Base-by-base conservation (phyloP, 1,284 basidiomycete genomes). In the Blastosporella zonata region DNA sequence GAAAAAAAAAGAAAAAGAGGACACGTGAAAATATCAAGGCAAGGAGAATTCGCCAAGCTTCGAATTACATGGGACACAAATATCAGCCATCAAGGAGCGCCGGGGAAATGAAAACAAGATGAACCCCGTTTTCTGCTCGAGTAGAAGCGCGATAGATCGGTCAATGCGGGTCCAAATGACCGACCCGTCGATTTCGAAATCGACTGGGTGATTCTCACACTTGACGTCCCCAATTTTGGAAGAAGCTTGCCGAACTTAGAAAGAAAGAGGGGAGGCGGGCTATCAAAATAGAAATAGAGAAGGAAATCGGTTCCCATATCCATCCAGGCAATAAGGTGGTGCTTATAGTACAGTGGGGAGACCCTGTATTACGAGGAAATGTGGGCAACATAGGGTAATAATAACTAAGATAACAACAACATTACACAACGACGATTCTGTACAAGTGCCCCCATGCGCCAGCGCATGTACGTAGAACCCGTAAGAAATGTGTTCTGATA, bases 401-500 rank as follows among this genome's bases (percentile, higher is more conserved):
- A 38, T 53, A 49, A 52, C 36, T 46, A 48, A 20, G 51, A 53
- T 42, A 43, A 36, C 47, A 50, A 50, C 25, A 28, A 8, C 15
- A 17, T 6, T 17, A 31, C 13, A 12, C 13, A 18, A 13, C 33
- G 33, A 18, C 33, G 17, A 17, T 6, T 34, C 27, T 27, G 8
- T 33, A 55, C 39, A 36, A 33, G 46, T 61, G 56, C 60, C 59
- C 59, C 60, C 60, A 63, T 60, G 59, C 42, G 47, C 47, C 42
- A 23, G 47, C 47, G 42, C 35, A 27, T 21, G 33, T 18, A 17
- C 6, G 6, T 3, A 27, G 6, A 5, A 27, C 13, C 28, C 17
- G 27, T 33, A 31, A 12, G 35, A 28, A 13, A n/a, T 23, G 6
- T 36, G 23, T 43, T 7, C 46, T 41, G 40, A 43, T n/a, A n/a